Evolutionary conservation across 2,329 filamentous ascomycete species (phyloP).

Genomic region (Huntiella savannae): DNA sequence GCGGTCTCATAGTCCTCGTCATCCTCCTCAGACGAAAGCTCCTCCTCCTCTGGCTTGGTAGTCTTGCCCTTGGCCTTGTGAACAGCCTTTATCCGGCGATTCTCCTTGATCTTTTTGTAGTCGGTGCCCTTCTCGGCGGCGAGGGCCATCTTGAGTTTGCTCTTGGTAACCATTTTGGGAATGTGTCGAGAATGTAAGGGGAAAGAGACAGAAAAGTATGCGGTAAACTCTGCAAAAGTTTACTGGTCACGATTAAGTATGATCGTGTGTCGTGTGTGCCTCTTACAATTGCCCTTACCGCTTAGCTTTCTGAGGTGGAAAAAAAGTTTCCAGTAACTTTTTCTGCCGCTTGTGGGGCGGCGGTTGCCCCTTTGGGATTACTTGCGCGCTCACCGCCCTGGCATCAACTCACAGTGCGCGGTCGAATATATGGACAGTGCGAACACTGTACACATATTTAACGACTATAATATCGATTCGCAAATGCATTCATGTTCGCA

Average conservation of each 20-base stretch:
- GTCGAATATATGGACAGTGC: neutral
- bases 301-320: neutral
- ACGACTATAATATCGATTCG: neutral
- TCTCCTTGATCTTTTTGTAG: slow-evolving; percentile 31
- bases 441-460: neutral
- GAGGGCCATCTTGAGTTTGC: slow-evolving; percentile 34
- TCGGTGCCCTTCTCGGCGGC: slow-evolving; percentile 35
- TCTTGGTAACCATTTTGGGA: slow-evolving; percentile 23
- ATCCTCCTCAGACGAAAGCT: slow-evolving; percentile 19
- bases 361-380: neutral
- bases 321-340: slow-evolving; percentile 5
- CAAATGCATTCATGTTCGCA: too few relatives aligned
- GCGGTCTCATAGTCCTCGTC: slow-evolving; percentile 19
- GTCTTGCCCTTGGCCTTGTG: slow-evolving; percentile 20
- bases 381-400: slow-evolving; percentile 10
- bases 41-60: slow-evolving; percentile 14
- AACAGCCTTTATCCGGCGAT: slow-evolving; percentile 28
- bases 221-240: neutral
- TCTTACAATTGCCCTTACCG: too few relatives aligned
- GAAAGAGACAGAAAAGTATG: neutral
- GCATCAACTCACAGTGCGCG: neutral
- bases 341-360: slow-evolving; percentile 11
- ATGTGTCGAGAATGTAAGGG: neutral
- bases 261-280: too few relatives aligned
- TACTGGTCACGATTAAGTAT: too few relatives aligned